Percentiles rank a stretch among this genome's conserved stretches.
phyloP scores from a whole-genome alignment of 495 filamentous ascomycete species.

The Penicillium antarcticum region DNA sequence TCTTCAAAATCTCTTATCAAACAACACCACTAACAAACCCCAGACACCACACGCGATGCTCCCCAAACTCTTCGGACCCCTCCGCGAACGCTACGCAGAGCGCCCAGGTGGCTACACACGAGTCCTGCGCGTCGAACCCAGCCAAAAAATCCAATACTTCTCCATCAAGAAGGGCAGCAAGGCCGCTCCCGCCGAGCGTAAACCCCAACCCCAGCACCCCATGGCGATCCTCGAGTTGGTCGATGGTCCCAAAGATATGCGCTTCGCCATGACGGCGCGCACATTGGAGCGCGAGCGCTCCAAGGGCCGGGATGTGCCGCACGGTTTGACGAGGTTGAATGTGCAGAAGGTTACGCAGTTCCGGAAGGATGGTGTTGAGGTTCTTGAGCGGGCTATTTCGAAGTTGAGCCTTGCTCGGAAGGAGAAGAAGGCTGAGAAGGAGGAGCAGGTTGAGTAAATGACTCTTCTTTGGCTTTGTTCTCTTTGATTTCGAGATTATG shows the following conservation, averaged over 20 bases:
- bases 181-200: constrained; percentile 15
- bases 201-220: constrained; percentile 68
- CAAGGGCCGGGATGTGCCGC: constrained; percentile 49
- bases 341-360: constrained; percentile 81
- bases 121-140: constrained; percentile 80
- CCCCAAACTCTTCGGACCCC: constrained; percentile 82
- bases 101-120: constrained; percentile 93
- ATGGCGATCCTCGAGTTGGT: constrained; percentile 95
- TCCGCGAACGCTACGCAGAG: constrained; percentile 74
- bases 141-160: constrained; percentile 37
- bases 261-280: constrained; percentile 86
- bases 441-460: constrained; percentile 2
- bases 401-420: constrained; percentile 42
- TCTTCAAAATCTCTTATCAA: background rate
- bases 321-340: constrained; percentile 71
- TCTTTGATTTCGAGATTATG: background rate
- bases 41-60: constrained; percentile 64
- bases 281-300: constrained; percentile 63
- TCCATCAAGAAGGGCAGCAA: constrained; percentile 16
- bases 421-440: constrained; percentile 8
- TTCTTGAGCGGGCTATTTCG: constrained; percentile 68
- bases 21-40: constrained; percentile 7
- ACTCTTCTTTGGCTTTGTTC: background rate
- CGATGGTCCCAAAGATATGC: constrained; percentile 91
- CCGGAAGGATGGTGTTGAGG: constrained; percentile 61